Conservation (phyloP, 2,329 filamentous ascomycete species). For the Akanthomyces dipterigenus region DNA sequence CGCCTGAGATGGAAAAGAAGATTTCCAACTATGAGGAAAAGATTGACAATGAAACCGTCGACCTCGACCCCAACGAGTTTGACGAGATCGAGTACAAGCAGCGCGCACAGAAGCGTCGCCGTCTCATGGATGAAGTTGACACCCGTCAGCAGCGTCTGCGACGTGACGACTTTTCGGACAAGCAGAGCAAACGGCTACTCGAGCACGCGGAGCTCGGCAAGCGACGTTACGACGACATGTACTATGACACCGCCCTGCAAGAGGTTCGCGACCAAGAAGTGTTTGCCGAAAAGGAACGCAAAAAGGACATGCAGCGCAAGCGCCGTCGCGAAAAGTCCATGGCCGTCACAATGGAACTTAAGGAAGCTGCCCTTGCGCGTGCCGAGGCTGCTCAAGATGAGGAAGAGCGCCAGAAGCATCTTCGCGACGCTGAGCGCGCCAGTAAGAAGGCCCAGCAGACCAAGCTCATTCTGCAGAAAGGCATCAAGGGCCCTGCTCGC, state of each 20-base stretch:
- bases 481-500: slow-evolving; percentile 69
- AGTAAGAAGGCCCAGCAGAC: slow-evolving; percentile 92
- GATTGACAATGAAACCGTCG: slow-evolving; percentile 41
- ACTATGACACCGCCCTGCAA: slow-evolving; percentile 74
- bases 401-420: slow-evolving; percentile 69
- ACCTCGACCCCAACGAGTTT: slow-evolving; percentile 37
- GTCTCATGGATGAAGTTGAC: slow-evolving; percentile 60
- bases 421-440: slow-evolving; percentile 80
- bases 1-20: slow-evolving; percentile 38
- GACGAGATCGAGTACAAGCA: slow-evolving; percentile 45
- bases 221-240: slow-evolving; percentile 66
- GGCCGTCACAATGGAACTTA: slow-evolving; percentile 85
- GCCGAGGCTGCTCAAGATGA: slow-evolving; percentile 76
- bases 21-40: slow-evolving; percentile 32
- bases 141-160: slow-evolving; percentile 56
- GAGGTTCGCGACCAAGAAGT: slow-evolving; percentile 88
- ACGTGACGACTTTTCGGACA: slow-evolving; percentile 51
- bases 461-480: slow-evolving; percentile 78
- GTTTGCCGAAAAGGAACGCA: slow-evolving; percentile 93
- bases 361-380: slow-evolving; percentile 73
- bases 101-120: slow-evolving; percentile 58
- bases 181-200: slow-evolving; percentile 54
- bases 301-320: slow-evolving; percentile 99
- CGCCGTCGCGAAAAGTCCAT: slow-evolving; percentile 92
- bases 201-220: slow-evolving; percentile 65